phyloP scores from a whole-genome alignment of 164 flowering plant genomes.

The Stephania yunnanensis region DNA sequence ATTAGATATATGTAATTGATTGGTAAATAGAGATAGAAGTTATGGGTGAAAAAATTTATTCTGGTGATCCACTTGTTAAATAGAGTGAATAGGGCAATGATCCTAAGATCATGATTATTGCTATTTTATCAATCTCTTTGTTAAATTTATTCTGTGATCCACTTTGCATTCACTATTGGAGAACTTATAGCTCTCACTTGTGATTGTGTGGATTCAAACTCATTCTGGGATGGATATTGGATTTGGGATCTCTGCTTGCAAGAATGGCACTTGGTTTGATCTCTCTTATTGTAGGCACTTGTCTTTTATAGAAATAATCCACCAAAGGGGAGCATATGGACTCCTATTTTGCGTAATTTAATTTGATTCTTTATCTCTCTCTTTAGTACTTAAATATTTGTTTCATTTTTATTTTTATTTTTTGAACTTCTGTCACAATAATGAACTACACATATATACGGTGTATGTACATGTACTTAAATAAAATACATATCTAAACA shows the following conservation, averaged over 20 bases:
- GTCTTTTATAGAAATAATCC: conserved; percentile 64
- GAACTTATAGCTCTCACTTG: conserved; percentile 81
- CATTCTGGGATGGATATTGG: conserved; percentile 97
- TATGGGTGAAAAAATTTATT: not conserved
- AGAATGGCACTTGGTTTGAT: conserved; percentile 83
- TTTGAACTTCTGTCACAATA: no score
- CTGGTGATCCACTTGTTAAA: not conserved
- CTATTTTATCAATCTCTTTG: not conserved
- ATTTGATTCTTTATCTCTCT: no score
- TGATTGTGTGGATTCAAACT: conserved; percentile 87
- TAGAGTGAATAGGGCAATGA: not conserved
- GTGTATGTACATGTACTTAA: no score
- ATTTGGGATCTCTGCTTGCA: conserved; percentile 80
- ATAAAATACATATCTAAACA: no score
- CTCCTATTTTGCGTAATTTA: conserved; percentile 75
- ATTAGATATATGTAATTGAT: no score
- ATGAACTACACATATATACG: no score
- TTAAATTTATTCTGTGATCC: conserved; percentile 55
- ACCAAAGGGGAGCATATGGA: conserved; percentile 82
- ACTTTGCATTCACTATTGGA: conserved; percentile 85
- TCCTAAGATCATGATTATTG: no score
- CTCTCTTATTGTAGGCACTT: conserved; percentile 60
- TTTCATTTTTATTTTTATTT: no score
- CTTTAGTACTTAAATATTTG: no score
- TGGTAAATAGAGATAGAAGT: not conserved